These are phyloP conservation scores for Xerocomus cyaneibrunnescens DNA, from an alignment of 1,284 basidiomycete genomes.

Conservation along the genomic window DNA sequence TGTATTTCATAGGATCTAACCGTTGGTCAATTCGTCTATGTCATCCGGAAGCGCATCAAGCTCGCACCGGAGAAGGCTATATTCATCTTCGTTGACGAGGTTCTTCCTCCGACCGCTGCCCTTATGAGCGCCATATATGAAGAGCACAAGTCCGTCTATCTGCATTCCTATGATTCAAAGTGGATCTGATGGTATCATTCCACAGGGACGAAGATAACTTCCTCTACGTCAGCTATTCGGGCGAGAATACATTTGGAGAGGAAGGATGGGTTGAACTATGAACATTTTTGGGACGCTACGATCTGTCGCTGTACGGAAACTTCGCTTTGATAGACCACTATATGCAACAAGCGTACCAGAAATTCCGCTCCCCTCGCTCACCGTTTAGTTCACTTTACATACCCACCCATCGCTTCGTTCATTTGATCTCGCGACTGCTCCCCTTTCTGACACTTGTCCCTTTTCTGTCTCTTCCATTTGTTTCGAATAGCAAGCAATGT, in stretches of 20 bases:
- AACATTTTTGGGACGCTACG: slow-evolving; percentile 17
- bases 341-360: slow-evolving; percentile 28
- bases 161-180: slow-evolving; percentile 1
- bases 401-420: slow-evolving; percentile 22
- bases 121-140: slow-evolving; percentile 99
- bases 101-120: slow-evolving; percentile 96
- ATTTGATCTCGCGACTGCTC: slow-evolving; percentile 30
- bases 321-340: slow-evolving; percentile 27
- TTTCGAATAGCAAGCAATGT: slow-evolving; percentile 16
- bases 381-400: slow-evolving; percentile 23
- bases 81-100: slow-evolving; percentile 99
- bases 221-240: slow-evolving; percentile 94
- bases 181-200: slow-evolving; percentile 18
- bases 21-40: slow-evolving; percentile 99
- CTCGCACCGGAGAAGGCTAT: slow-evolving; percentile 99
- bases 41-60: slow-evolving; percentile 99
- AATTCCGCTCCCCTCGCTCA: slow-evolving; percentile 5
- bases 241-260: slow-evolving; percentile 92
- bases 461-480: slow-evolving; percentile 3
- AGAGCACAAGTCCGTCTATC: slow-evolving; percentile 93
- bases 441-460: slow-evolving; percentile 18
- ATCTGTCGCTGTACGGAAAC: slow-evolving; percentile 28
- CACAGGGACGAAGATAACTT: slow-evolving; percentile 93
- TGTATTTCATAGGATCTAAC: slow-evolving; percentile 77
- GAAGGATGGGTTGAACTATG: slow-evolving; percentile 51